These are phyloP conservation scores for Nakazawaea ambrosiae DNA, from an alignment of 805 yeast genomes.

Conservation along the genomic window DNA sequence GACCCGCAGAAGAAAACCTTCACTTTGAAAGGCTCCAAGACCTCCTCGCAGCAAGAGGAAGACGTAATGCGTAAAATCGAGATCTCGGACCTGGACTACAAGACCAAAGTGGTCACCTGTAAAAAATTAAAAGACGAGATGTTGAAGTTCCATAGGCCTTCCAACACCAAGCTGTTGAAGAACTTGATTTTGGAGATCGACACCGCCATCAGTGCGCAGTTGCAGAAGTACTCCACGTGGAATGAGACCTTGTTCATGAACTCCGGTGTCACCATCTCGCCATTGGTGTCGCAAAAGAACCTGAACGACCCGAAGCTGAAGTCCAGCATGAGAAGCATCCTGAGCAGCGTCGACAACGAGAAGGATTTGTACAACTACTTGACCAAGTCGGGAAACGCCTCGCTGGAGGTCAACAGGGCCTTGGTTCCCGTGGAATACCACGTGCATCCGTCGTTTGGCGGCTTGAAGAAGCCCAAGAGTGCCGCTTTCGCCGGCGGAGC, in stretches of 20 bases:
- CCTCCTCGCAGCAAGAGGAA: constrained; percentile 85
- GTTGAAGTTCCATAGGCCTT: constrained; percentile 70
- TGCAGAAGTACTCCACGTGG: constrained; percentile 84
- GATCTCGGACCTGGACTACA: constrained; percentile 80
- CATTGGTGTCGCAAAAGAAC: constrained; percentile 30
- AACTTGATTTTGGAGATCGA: constrained; percentile 81
- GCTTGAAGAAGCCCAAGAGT: not conserved
- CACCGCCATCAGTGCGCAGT: constrained; percentile 80
- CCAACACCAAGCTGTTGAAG: constrained; percentile 60
- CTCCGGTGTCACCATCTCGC: constrained; percentile 76
- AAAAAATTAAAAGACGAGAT: constrained; percentile 70
- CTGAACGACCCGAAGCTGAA: constrained; percentile 34
- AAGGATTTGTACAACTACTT: constrained; percentile 71
- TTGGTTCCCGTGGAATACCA: constrained; percentile 65
- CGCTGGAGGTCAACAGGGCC: constrained; percentile 27
- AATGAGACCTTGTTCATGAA: constrained; percentile 78
- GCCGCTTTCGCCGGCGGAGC: not conserved
- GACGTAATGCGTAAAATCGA: constrained; percentile 77
- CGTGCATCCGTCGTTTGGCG: constrained; percentile 57
- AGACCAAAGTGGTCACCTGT: constrained; percentile 65
- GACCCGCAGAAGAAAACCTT: constrained; percentile 84
- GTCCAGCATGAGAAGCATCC: constrained; percentile 70
- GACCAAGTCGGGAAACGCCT: constrained; percentile 30
- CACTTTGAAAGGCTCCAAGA: constrained; percentile 70
- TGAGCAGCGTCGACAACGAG: constrained; percentile 76